Conservation (phyloP, 371 early-diverging fungal genomes). For the Mucor irregularis region DNA sequence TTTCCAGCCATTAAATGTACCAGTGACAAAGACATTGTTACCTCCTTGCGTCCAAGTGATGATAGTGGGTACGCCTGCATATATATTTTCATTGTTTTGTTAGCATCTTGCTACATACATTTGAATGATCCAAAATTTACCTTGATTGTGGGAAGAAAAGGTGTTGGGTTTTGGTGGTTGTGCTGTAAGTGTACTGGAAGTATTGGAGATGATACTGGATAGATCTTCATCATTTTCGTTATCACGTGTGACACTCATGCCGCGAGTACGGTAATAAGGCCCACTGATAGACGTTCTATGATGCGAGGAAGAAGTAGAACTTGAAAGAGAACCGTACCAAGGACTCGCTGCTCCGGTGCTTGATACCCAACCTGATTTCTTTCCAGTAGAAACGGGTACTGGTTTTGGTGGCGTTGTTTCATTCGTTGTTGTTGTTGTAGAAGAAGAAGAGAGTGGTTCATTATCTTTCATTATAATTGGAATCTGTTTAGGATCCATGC, state of each 20-base stretch:
- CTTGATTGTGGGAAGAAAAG: background rate
- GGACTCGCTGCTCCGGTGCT: constrained; percentile 49
- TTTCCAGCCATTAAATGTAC: constrained; percentile 98
- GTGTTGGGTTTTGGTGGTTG: constrained; percentile 9
- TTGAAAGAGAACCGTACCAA: constrained; percentile 38
- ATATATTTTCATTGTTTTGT: background rate
- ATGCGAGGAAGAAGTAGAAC: constrained; percentile 40
- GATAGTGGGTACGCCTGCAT: constrained; percentile 77
- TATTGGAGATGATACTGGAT: constrained; percentile 4
- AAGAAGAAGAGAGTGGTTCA: too few species aligned
- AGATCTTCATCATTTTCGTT: constrained; percentile 40
- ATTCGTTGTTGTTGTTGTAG: background rate
- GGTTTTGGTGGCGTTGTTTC: constrained; percentile 4
- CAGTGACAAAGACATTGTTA: constrained; percentile 87
- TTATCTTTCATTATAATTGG: too few species aligned
- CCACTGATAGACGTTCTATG: constrained; percentile 51
- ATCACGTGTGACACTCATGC: constrained; percentile 46
- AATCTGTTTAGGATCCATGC: too few species aligned
- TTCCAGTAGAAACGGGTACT: constrained; percentile 29
- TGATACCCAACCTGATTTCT: constrained; percentile 48
- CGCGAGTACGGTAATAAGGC: constrained; percentile 53
- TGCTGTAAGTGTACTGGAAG: background rate
- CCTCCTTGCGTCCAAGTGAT: constrained; percentile 92
- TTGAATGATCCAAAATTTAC: background rate
- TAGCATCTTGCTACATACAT: background rate